Conservation (phyloP, 306 rosid species). For the Malus orientalis region DNA sequence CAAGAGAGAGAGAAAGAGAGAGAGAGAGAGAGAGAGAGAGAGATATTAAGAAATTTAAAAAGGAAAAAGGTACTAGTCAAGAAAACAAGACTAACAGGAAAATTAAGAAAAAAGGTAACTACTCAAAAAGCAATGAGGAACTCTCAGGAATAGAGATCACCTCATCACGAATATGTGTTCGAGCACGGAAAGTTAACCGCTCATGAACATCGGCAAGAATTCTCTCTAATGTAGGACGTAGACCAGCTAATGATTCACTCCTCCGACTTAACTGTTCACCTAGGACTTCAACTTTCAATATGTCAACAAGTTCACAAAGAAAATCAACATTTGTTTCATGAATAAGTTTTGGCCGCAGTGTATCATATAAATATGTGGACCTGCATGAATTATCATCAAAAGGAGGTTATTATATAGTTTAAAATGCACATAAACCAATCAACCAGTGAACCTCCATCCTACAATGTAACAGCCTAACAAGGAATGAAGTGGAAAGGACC, state of each 20-base stretch:
- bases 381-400: constrained; percentile 41
- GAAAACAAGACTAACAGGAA: constrained; percentile 3
- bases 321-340: constrained; percentile 89
- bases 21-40: neutral
- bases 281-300: constrained; percentile 85
- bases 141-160: constrained; percentile 29
- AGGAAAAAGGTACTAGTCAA: neutral
- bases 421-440: neutral
- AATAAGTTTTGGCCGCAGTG: constrained; percentile 88
- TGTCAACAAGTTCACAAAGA: constrained; percentile 94
- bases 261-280: constrained; percentile 71
- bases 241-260: constrained; percentile 79
- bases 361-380: constrained; percentile 82
- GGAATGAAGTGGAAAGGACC: neutral
- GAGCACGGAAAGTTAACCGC: constrained; percentile 91
- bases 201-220: constrained; percentile 97
- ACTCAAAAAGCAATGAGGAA: neutral
- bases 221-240: constrained; percentile 84
- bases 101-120: neutral
- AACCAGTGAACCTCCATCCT: neutral
- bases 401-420: neutral
- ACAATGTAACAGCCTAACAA: neutral
- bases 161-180: constrained; percentile 92
- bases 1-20: neutral
- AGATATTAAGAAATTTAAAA: neutral